Evolutionary conservation across 2,329 filamentous ascomycete species (phyloP), one percentile per base, ranked within the genome.

Genomic region (Alternaria brassicicola): DNA sequence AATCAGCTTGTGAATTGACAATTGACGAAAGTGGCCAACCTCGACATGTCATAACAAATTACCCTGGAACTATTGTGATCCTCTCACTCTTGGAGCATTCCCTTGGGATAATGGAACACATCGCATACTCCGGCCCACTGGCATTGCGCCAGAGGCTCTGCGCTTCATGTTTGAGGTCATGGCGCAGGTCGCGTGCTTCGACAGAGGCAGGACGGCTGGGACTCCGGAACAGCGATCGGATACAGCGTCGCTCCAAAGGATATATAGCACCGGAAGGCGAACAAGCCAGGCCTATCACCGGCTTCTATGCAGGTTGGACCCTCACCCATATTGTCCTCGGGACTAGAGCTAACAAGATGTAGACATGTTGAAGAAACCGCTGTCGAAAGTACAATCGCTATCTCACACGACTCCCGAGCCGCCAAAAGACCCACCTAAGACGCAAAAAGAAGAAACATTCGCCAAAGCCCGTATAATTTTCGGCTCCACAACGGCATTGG

Each of bases 401-500:
- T 71, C 77, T 8, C 63, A 69, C 19, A 71, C 77, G 6, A 61
- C 69, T 1, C 71, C 78, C 5, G 47, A 73, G 19, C 69, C 73
- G 10, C 70, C 73, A 71, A 33, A 73, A 78, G 46, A 68, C 75
- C 17, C 69, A 15, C 79, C 81, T 3, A 79, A 79, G 52, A 80
- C 82, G 3, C 76, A 81, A 17, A 82, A 82, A 48, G 82, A 87
- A 65, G 82, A 86, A 53, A 84, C 82, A 36, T 82, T 86, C 21
- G 81, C 76, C 39, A 84, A 83, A 70, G 85, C 88, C 52, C 79
- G 87, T 42, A 86, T 96, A 69, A 84, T 97, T 30, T 97, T 99
- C 72, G 92, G 93, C 19, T 90, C 91, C 7, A 86, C 88, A 8
- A 84, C 95, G 13, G 87, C 89, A 0, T 91, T 93, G 1, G 84